These are phyloP conservation scores for Volvox africanus DNA, from an alignment of 139 green algal genomes.

Conservation along the genomic window DNA sequence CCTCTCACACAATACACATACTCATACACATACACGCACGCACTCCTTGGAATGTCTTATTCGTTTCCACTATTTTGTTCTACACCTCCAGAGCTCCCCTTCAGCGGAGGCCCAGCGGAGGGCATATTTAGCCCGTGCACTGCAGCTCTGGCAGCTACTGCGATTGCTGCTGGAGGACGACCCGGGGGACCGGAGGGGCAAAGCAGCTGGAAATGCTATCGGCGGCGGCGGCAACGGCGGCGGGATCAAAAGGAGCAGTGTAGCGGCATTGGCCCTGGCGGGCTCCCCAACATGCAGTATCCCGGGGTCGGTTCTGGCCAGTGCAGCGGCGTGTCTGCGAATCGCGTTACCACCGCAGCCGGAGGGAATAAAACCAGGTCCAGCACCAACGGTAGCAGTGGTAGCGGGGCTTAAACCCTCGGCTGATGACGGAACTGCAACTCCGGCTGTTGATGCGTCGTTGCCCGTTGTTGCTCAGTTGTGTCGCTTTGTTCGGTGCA, in stretches of 20 bases:
- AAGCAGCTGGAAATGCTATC: too few relatives aligned
- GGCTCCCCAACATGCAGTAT: neutral
- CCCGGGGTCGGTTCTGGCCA: neutral
- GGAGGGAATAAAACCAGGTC: too few relatives aligned
- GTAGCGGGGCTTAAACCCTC: too few relatives aligned
- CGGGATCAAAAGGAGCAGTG: neutral
- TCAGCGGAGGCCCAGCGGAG: too few relatives aligned
- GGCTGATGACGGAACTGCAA: too few relatives aligned
- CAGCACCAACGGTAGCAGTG: too few relatives aligned
- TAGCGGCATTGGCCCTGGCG: neutral
- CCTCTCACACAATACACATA: too few relatives aligned
- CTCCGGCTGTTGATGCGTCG: neutral
- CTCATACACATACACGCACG: too few relatives aligned
- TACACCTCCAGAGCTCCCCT: too few relatives aligned
- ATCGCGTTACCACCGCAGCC: neutral
- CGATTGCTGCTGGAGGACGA: constrained; percentile 3
- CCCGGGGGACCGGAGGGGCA: neutral
- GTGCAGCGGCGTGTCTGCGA: neutral
- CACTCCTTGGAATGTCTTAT: too few relatives aligned
- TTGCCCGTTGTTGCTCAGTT: neutral
- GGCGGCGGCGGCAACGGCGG: neutral
- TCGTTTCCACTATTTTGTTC: too few relatives aligned
- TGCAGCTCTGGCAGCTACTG: constrained; percentile 18
- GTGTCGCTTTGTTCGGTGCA: neutral
- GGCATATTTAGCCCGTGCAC: neutral